Base-by-base conservation (phyloP, 208 protist genomes). In the Tetramitus jugosus region DNA sequence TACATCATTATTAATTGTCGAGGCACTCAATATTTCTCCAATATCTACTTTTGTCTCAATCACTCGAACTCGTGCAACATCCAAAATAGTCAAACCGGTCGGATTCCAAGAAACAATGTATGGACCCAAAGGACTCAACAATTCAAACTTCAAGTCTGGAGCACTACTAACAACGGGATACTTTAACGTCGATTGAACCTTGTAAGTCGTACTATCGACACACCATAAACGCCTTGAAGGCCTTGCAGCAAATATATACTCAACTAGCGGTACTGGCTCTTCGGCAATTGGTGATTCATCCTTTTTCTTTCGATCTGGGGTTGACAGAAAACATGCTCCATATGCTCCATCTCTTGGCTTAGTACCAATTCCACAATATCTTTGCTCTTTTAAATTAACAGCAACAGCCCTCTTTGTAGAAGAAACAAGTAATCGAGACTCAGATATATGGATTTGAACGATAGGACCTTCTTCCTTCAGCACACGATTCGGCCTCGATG, bases 331-430 rank as follows among this genome's bases (percentile, higher is more conserved):
- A 42, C 62, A 69, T 31, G 62, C 62, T 17, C 62, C 62, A 45
- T 43, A 69, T 31, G 13, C 14, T 13, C 62, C 62, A 69, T 69
- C 62, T 69, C 62, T 69, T 69, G 62, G 37, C 29, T 39, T 69
- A 29, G 62, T 45, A 20, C 62, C 62, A 69, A 69, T 69, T 42
- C 62, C 62, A 29, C 31, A 43, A 45, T 45, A 45, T 42, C 23
- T 17, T 42, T 69, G 62, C 29, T 13, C 62, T 43, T 29, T 1
- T 8, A 69, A 29, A 43, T 43, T 69, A 26, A 45, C 31, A 39
- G 26, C 31, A 17, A 43, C 29, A 37, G 62, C 20, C 1, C 39
- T 0, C 35, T 69, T 69, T 13, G 62, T 69, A 43, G 62, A 45
- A 6, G 62, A 69, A 17, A 69, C 39, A 4, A 69, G 17, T n/a